Base-by-base conservation (phyloP, 108 stramenopile species). In the Cyclotella atomus region DNA sequence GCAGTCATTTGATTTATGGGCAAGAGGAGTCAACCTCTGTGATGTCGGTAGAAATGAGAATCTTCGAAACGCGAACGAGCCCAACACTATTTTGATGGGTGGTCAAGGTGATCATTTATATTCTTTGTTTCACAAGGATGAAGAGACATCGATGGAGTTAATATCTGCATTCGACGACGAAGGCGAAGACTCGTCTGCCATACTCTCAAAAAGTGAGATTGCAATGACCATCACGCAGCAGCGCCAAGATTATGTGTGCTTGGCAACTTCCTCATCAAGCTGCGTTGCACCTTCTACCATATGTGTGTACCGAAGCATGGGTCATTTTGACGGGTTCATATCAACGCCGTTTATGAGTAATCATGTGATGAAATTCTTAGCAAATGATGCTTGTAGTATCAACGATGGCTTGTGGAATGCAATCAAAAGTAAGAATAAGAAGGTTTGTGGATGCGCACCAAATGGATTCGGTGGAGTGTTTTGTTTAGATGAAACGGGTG, bases 1-100 rank as follows among this genome's bases (percentile, higher is more conserved):
- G 25, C 33, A 64, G 29, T 33, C 52, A 19, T 73, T 73, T 55
- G 71, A 73, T 46, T 55, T 61, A 27, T 73, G 71, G 71, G 71
- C 71, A 10, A 64, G 61, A 24, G 38, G 28, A 33, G 53, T 73
- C 3, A 62, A 73, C n/a, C 49, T 52, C 15, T 73, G 71, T 25
- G 49, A 32, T 2, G 19, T 1, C 10, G 56, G 20, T 30, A 32
- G 0, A n/a, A 7, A 12, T 15, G 29, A 57, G 28, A 57, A 57
- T 24, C 2, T 23, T 1, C 29, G 4, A 9, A n/a, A 57, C 21
- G 52, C 10, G 23, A 57, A 15, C 12, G 30, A 2, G 15, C 4
- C 1, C 29, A 30, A 30, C 32, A 2, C 28, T 57, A 28, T 57
- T 57, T 5, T 57, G 1, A 19, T 57, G 1, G 56, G 56, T 0